Base-by-base conservation (phyloP, 164 flowering plant genomes). In the Platanus orientalis region DNA sequence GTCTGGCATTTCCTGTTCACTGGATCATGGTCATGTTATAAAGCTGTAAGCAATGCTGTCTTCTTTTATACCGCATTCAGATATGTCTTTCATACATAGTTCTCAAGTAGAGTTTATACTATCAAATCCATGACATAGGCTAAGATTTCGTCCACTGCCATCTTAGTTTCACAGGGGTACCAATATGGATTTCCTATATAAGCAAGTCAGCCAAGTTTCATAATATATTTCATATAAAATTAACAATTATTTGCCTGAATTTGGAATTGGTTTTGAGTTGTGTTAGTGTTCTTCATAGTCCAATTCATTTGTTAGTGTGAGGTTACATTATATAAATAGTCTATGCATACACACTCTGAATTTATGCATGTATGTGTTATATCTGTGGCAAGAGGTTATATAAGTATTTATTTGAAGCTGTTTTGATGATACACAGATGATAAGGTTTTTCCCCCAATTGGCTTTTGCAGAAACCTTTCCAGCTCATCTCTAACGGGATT, bases 381-480 rank as follows among this genome's bases (percentile, higher is more conserved):
- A n/a, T n/a, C n/a, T n/a, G n/a, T n/a, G 58, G 21, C 20, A 19
- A 27, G 21, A 17, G 6, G 24, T 42, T 14, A 25, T 28, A 20
- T 32, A 32, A 19, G 40, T 52, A n/a, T 54, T 30, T 2, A 1
- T 26, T 20, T 26, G 34, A 40, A 47, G 17, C 24, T 19, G 1
- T 5, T 50, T 12, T 44, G 19, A 29, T 49, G 20, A 45, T 64
- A 6, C 56, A 66, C n/a, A 60, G 48, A 45, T 32, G n/a, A n/a
- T n/a, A n/a, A n/a, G n/a, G n/a, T n/a, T n/a, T n/a, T n/a, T n/a
- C n/a, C n/a, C n/a, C n/a, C n/a, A n/a, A n/a, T n/a, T 63, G 12
- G 58, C 14, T 65, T 68, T 61, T 82, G 81, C 84, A 91, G 97
- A 71, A 89, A 89, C 72, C 84, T 91, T 45, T 80, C 96, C 48